Evolutionary conservation across 1,139 yeast species (phyloP).

Genomic region (Casaregolazyma suthepensis): DNA sequence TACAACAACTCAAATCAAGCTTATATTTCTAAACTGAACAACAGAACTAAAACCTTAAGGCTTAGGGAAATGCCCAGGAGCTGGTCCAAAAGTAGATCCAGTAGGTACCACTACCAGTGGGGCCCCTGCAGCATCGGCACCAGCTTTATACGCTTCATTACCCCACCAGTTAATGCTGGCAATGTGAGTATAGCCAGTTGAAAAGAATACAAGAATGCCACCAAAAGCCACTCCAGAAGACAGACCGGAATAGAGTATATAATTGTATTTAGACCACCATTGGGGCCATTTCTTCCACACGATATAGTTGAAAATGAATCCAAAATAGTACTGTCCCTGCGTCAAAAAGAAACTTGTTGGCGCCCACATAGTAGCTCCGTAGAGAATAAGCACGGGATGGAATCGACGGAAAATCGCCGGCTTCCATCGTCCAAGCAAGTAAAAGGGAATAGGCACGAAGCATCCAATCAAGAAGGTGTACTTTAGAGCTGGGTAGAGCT

Average conservation of each 20-base stretch:
- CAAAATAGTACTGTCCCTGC: slow-evolving; percentile 48
- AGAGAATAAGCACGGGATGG: slow-evolving; percentile 44
- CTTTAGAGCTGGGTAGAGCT: slow-evolving; percentile 40
- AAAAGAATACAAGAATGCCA: slow-evolving; percentile 47
- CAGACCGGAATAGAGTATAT: slow-evolving; percentile 47
- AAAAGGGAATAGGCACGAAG: slow-evolving; percentile 19
- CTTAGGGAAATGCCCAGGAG: slow-evolving; percentile 10
- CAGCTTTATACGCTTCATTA: slow-evolving; percentile 38
- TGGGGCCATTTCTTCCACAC: slow-evolving; percentile 44
- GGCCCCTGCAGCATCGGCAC: slow-evolving; percentile 37
- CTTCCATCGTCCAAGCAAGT: background rate
- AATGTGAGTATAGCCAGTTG: slow-evolving; percentile 42
- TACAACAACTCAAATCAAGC: too few species aligned
- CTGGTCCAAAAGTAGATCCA: slow-evolving; percentile 44
- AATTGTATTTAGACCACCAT: slow-evolving; percentile 44
- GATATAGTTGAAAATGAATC: slow-evolving; percentile 47
- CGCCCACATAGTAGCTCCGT: slow-evolving; percentile 39
- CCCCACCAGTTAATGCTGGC: slow-evolving; percentile 51
- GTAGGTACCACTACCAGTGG: slow-evolving; percentile 29
- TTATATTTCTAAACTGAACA: background rate
- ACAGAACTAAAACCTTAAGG: background rate
- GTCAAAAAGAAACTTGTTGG: slow-evolving; percentile 42
- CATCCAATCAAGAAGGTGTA: slow-evolving; percentile 46
- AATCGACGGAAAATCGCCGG: slow-evolving; percentile 27
- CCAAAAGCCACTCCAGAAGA: slow-evolving; percentile 45